Base-by-base conservation (phyloP, 1,284 basidiomycete species). In the Chalciporus sp. region DNA sequence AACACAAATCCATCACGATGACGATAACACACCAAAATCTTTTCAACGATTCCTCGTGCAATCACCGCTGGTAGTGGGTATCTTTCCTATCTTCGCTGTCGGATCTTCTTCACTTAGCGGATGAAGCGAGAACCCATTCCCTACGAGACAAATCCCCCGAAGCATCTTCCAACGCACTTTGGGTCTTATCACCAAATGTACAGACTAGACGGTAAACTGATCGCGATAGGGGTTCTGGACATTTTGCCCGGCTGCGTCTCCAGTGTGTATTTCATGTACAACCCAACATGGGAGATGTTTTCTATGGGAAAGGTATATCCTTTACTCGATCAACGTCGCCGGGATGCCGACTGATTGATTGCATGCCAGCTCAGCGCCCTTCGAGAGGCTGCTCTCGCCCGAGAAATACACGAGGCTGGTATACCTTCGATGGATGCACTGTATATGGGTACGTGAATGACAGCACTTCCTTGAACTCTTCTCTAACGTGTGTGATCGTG, bases 211-310 rank as follows among this genome's bases (percentile, higher is more conserved):
- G 90, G 85, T 9, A 67, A 86, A 64, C 78, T 98, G 12, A 83
- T 98, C 44, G 96, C 91, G 0, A 81, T 99, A 62, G 89, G 86
- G 2, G 92, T 99, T 12, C 77, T 99, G 53, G 97, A 99, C 68
- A 88, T 99, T 52, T 76, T 99, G 7, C 96, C 95, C 0, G 69
- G 71, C 27, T 95, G 96, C 61, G 88, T 99, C 4, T 96, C 94
- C 14, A 94, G 91, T 59, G 96, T 99, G 9, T 99, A 99, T 72
- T 95, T 98, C 69, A 89, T 96, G 75, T 98, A 97, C 74, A 85
- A 94, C 64, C 84, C 86, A 8, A 78, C 79, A 33, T 95, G 85
- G 80, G 86, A 90, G 40, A 77, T 78, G 42, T 83, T 84, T 65
- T 88, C 90, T 11, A 69, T 98, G 26, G 96, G 97, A 43, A 98